Evolutionary conservation across 305 asterid genomes (phyloP).

Genomic region (Galium porrigens): DNA sequence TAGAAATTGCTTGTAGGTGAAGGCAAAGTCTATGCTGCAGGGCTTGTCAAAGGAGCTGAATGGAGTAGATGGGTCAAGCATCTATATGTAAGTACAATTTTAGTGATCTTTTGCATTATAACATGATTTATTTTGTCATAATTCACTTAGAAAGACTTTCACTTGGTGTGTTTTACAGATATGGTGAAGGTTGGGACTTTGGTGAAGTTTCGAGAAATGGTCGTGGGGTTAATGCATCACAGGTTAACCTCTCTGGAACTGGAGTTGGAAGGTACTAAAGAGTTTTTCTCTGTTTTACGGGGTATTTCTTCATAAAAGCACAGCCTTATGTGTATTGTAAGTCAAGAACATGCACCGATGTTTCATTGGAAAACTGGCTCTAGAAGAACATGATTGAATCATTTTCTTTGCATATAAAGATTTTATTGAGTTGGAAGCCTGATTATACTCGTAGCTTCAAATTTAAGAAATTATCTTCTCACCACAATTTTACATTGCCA

Average conservation of each 20-base stretch:
- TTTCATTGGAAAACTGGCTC: background rate
- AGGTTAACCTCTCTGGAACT: constrained; percentile 60
- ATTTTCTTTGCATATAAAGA: background rate
- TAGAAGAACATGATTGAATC: background rate
- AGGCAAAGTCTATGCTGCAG: constrained; percentile 54
- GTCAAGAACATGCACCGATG: background rate
- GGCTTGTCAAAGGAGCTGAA: constrained; percentile 41
- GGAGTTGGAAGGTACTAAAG: constrained; percentile 82
- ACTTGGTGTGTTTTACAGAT: constrained; percentile 29
- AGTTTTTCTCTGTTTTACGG: background rate
- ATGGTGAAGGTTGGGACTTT: constrained; percentile 99
- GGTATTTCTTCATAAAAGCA: background rate
- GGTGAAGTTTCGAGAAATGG: constrained; percentile 90
- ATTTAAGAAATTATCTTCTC: background rate
- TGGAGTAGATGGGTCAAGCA: constrained; percentile 71
- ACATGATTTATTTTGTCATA: background rate
- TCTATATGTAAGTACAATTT: constrained; percentile 47
- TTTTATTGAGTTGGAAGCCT: constrained; percentile 8
- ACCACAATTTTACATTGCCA: background rate
- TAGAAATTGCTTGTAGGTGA: constrained; percentile 41
- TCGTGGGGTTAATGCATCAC: constrained; percentile 87
- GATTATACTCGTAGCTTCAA: background rate
- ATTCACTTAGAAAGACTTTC: background rate
- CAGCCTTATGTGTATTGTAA: background rate
- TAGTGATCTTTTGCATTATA: background rate